Evolutionary conservation across 805 yeast genomes (phyloP), one percentile per base, ranked within the genome.

Genomic region (Metschnikowia bowlesiae): DNA sequence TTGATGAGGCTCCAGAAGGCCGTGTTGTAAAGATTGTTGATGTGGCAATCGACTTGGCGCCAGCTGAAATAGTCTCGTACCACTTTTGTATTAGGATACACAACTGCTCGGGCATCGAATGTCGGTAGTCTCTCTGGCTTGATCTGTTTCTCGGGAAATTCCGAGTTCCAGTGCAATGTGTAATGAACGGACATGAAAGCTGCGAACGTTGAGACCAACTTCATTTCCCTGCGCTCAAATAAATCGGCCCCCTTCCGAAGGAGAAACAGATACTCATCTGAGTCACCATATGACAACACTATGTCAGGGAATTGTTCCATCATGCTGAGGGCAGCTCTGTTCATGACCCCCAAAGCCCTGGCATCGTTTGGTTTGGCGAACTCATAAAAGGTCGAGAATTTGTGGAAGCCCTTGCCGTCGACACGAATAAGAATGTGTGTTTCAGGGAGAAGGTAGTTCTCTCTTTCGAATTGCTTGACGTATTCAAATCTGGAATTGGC

Each of bases 31-130:
- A 94, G 68, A 65, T 94, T 94, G 66, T 94, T 94, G 49, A 94
- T 94, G 69, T 94, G 99, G 46, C 94, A 94, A 64, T 94, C 99
- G 1, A 85, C 98, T 63, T 89, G 97, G 57, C 99, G 78, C 99
- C 99, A 94, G 50, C 87, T 73, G 55, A 94, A 79, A 63, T 94
- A 94, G 65, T 92, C 98, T 49, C 88, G 74, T 1, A 92, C 73
- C 1, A 73, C 69, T 5, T 70, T 60, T 14, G 72, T 55, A 48
- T 76, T 81, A 0, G 99, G 99, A 58, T 94, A 94, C 1, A 82
- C 68, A 8, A 94, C 94, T 1, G 95, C 95, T 43, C 99, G 72
- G 0, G 95, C 90, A 66, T 94, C 99, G 65, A 94, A 94, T 13
- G 87, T 83, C 0, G 99, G 98, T 34, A 92, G 64, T 51, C 83